These are phyloP conservation scores for Rhizomucor pusillus DNA, from an alignment of 371 early-diverging fungal genomes.

Conservation along the genomic window DNA sequence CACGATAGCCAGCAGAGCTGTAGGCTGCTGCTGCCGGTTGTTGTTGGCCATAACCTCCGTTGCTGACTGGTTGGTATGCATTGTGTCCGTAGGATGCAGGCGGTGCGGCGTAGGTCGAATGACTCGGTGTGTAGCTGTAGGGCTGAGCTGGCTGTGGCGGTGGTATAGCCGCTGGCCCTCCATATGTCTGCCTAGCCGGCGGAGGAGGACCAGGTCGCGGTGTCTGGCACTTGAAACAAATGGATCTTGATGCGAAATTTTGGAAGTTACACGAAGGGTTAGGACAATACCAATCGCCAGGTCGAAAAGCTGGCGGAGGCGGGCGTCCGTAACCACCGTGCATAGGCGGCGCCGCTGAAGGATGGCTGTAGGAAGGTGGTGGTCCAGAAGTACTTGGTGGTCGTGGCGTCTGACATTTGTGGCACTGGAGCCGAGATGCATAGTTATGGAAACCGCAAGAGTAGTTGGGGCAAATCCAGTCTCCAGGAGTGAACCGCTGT, in stretches of 20 bases:
- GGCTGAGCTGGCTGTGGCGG: not conserved
- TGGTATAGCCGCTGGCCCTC: no score
- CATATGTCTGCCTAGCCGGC: constrained; percentile 11
- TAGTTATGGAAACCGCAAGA: constrained; percentile 61
- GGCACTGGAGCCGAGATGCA: constrained; percentile 46
- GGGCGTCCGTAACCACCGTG: constrained; percentile 3
- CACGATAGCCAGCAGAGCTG: constrained; percentile 39
- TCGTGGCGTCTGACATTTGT: constrained; percentile 33
- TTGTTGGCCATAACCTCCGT: constrained; percentile 10
- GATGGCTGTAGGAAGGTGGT: no score
- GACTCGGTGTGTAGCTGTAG: not conserved
- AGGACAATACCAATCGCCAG: constrained; percentile 78
- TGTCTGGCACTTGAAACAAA: constrained; percentile 61
- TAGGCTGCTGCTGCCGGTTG: constrained; percentile 4
- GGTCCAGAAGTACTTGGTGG: constrained; percentile 8
- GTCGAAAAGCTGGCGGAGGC: constrained; percentile 29
- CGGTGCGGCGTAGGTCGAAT: constrained; percentile 15
- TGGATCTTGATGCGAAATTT: constrained; percentile 72
- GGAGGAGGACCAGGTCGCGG: constrained; percentile 38
- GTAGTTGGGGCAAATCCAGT: constrained; percentile 55
- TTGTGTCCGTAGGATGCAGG: constrained; percentile 8
- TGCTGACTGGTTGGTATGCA: constrained; percentile 1
- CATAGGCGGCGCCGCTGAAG: constrained; percentile 4
- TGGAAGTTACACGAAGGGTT: constrained; percentile 69
- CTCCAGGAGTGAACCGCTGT: constrained; percentile 23